Percentiles rank a stretch among this genome's conserved stretches.
phyloP scores from a whole-genome alignment of 1,139 yeast genomes.

The Saccharomyces hybrid region DNA sequence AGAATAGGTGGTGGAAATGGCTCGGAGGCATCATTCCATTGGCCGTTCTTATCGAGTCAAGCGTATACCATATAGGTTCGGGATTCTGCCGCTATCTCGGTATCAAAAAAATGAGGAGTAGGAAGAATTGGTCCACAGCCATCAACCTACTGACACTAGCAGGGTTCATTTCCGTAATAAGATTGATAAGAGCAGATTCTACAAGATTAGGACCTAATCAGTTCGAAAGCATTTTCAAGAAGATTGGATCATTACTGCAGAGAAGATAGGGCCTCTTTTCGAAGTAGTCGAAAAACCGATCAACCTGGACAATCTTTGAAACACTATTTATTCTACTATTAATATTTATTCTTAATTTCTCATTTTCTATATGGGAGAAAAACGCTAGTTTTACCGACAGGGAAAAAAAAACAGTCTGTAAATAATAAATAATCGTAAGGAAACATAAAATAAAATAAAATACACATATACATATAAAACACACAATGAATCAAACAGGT shows the following conservation, averaged over 20 bases:
- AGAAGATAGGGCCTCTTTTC: background rate
- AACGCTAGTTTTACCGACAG: background rate
- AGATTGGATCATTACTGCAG: background rate
- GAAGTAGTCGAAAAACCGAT: background rate
- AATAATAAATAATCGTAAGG: too few species aligned
- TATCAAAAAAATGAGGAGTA: conserved; percentile 11
- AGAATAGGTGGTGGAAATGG: conserved; percentile 15
- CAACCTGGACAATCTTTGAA: background rate
- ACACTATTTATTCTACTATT: background rate
- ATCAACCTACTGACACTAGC: conserved; percentile 10
- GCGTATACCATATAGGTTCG: conserved; percentile 21
- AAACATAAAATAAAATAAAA: background rate
- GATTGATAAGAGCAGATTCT: conserved; percentile 11
- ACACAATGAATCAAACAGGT: background rate
- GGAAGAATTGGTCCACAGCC: conserved; percentile 17
- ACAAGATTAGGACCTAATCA: background rate
- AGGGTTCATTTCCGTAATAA: conserved; percentile 18
- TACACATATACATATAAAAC: background rate
- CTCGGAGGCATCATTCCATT: conserved; percentile 21
- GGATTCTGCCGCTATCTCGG: conserved; percentile 18
- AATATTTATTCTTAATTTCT: background rate
- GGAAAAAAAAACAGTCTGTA: too few species aligned
- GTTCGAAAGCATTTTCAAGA: conserved; percentile 1
- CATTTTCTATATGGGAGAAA: too few species aligned
- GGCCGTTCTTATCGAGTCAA: conserved; percentile 16